Evolutionary conservation across 345 rosid species (phyloP), one percentile per base, ranked within the genome.

Genomic region (Salix viminalis): DNA sequence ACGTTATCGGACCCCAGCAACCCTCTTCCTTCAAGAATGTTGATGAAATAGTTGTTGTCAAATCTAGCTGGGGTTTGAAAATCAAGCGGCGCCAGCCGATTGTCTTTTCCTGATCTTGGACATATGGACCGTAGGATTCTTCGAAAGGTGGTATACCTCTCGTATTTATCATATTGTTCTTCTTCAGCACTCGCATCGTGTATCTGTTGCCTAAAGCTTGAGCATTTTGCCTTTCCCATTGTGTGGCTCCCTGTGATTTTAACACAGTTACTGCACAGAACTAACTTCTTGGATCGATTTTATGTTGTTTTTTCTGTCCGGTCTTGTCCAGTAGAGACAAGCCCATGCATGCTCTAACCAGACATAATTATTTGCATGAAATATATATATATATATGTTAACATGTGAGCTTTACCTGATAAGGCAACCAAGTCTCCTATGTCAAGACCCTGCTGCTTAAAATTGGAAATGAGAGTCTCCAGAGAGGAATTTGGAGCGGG

Each of bases 401-500:
- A 28, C 30, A 28, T 44, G 50, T 13, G n/a, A 11, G 26, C 2
- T 26, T 10, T 72, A 86, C 94, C 96, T 11, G 94, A 90, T 70
- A 94, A 83, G 65, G 94, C 88, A 39, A 94, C 83, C 66, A 92
- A 87, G 72, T 94, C 94, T 82, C 65, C 71, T 19, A 83, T 74
- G 80, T 84, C 79, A n/a, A 92, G 90, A 1, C 93, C 98, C 28
- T 92, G 94, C 52, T 89, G 78, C 23, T 85, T 65, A 67, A 94
- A 91, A 62, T 83, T 94, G 69, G 83, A 66, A 64, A 91, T 88
- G 60, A 91, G 98, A 71, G 76, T 28, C 10, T 83, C 87, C 6
- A 94, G 81, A 1, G 98, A 86, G 36, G 90, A 89, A 81, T 91
- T 94, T 61, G 98, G 97, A 52, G 89, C 32, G n/a, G 96, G 97